These are phyloP conservation scores for Stentor roeselii DNA, from an alignment of 73 alveolate genomes.

Conservation along the genomic window DNA sequence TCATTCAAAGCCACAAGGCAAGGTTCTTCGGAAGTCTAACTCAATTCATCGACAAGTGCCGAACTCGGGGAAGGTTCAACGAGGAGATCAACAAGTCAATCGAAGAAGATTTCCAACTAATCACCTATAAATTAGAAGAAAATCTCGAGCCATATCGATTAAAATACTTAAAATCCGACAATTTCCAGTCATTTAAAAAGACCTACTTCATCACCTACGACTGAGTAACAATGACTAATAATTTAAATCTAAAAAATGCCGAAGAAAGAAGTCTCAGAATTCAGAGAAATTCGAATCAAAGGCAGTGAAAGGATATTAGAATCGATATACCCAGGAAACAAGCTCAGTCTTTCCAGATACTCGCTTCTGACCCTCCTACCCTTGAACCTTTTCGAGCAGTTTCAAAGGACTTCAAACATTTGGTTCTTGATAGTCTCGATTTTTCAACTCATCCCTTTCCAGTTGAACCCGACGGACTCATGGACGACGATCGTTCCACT, in stretches of 20 bases:
- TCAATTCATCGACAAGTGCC: no score
- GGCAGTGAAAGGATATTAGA: not conserved
- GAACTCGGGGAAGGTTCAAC: no score
- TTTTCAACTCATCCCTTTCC: slow-evolving; percentile 55
- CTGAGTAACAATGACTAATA: no score
- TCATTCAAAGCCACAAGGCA: no score
- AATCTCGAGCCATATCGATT: no score
- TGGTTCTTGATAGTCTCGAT: slow-evolving; percentile 78
- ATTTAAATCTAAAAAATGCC: not conserved
- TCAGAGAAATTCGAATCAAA: not conserved
- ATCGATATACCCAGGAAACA: slow-evolving; percentile 18
- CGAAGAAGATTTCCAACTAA: no score
- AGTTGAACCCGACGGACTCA: slow-evolving; percentile 36
- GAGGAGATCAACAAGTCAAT: no score
- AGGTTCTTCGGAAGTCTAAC: no score
- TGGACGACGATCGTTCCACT: slow-evolving; percentile 81
- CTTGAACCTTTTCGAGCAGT: slow-evolving; percentile 68
- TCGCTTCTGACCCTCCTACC: slow-evolving; percentile 45
- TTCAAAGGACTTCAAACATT: slow-evolving; percentile 66
- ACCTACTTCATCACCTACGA: no score
- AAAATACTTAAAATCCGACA: no score
- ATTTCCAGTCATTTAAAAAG: no score
- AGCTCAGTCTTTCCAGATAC: not conserved
- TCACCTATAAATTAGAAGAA: no score
- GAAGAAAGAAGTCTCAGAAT: not conserved